Percentiles rank a stretch among this genome's conserved stretches.
phyloP scores from a whole-genome alignment of 73 alveolate species.

The Tetrahymena thermophila region DNA sequence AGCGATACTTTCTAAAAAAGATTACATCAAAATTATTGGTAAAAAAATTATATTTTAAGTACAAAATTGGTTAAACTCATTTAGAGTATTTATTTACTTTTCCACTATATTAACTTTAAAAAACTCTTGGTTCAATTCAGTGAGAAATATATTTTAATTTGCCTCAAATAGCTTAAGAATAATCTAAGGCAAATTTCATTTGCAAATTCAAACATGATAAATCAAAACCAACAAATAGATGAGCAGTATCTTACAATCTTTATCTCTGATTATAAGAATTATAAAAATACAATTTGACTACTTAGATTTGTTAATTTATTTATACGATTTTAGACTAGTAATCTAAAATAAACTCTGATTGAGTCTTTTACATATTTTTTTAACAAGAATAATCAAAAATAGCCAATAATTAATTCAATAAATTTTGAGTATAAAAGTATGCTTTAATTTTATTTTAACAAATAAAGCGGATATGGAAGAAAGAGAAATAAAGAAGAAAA shows the following conservation, averaged over 20 bases:
- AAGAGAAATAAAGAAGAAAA: neutral
- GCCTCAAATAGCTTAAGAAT: neutral
- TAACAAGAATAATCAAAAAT: neutral
- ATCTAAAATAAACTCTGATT: neutral
- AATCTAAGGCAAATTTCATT: neutral
- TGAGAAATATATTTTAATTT: neutral
- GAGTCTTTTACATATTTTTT: too few species aligned
- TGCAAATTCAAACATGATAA: neutral
- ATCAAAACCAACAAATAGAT: neutral
- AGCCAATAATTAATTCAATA: too few species aligned
- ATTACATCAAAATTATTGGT: neutral
- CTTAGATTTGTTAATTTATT: neutral
- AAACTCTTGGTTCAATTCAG: neutral
- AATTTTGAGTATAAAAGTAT: too few species aligned
- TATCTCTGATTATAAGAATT: neutral
- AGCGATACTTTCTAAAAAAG: neutral
- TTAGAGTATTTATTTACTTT: neutral
- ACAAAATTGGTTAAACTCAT: too few species aligned
- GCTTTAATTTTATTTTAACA: neutral
- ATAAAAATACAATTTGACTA: neutral
- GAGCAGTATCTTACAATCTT: too few species aligned
- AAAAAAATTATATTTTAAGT: neutral
- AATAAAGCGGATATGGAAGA: neutral
- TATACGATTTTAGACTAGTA: neutral
- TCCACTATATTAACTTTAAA: neutral